Evolutionary conservation across 345 rosid genomes (phyloP).

Genomic region (Dipteronia dyeriana): DNA sequence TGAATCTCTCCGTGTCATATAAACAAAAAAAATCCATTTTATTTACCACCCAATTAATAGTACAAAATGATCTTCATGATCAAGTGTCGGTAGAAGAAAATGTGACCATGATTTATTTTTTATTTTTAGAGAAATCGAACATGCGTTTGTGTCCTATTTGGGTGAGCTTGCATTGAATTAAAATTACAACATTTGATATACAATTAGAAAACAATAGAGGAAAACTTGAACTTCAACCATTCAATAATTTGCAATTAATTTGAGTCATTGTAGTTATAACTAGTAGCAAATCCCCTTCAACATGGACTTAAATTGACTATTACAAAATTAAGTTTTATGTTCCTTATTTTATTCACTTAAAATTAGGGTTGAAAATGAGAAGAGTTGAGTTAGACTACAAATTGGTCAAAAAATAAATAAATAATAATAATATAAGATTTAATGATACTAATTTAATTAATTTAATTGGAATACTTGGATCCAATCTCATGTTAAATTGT

Average conservation of each 20-base stretch:
- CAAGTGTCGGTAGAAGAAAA: conserved; percentile 33
- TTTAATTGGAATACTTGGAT: background rate
- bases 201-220: background rate
- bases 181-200: background rate
- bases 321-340: background rate
- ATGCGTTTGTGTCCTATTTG: conserved; percentile 35
- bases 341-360: background rate
- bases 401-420: too few species aligned
- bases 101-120: background rate
- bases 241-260: background rate
- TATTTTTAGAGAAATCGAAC: conserved; percentile 22
- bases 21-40: too few species aligned
- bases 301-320: conserved; percentile 9
- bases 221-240: background rate
- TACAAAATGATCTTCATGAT: background rate
- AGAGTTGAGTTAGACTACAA: background rate
- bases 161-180: conserved; percentile 26
- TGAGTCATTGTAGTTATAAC: conserved; percentile 14
- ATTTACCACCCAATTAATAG: background rate
- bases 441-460: background rate
- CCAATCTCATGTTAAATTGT: background rate
- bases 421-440: too few species aligned
- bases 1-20: too few species aligned
- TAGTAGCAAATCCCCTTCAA: conserved; percentile 25
- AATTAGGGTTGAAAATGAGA: background rate